Conservation (phyloP, 169 alveolate species). For the Plasmodium inui region DNA sequence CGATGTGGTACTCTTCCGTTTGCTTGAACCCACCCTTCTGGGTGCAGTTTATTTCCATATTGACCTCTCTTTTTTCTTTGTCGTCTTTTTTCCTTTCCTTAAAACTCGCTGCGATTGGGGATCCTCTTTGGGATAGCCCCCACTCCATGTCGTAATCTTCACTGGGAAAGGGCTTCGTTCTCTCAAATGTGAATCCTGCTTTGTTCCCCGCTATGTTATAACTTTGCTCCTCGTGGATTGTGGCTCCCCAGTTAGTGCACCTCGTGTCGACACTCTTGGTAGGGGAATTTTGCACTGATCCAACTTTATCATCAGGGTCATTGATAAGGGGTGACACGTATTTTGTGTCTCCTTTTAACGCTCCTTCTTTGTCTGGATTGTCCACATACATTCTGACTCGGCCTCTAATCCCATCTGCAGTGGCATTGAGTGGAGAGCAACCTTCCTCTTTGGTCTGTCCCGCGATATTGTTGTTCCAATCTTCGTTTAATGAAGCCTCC, state of each 20-base stretch:
- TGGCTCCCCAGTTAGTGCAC: background rate
- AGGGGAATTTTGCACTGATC: background rate
- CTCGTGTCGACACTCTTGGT: background rate
- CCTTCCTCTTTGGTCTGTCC: background rate
- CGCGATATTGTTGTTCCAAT: background rate
- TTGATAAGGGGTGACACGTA: background rate
- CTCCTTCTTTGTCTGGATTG: background rate
- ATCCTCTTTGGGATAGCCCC: too few species aligned
- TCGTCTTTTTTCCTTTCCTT: background rate
- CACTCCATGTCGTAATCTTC: too few species aligned
- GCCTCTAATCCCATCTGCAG: background rate
- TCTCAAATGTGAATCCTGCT: too few species aligned
- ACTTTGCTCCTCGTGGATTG: background rate
- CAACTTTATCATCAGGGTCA: background rate
- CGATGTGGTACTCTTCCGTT: background rate
- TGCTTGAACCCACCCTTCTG: background rate
- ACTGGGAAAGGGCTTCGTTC: too few species aligned
- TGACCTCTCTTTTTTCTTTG: background rate
- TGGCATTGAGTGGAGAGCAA: background rate
- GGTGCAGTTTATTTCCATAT: background rate
- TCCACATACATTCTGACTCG: background rate
- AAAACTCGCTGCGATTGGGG: background rate
- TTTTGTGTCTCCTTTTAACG: background rate
- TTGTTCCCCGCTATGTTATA: background rate
- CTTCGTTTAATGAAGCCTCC: background rate